Evolutionary conservation across 768 basidiomycete genomes (phyloP), one percentile per base, ranked within the genome.

Genomic region (Multifurca ochricompacta): DNA sequence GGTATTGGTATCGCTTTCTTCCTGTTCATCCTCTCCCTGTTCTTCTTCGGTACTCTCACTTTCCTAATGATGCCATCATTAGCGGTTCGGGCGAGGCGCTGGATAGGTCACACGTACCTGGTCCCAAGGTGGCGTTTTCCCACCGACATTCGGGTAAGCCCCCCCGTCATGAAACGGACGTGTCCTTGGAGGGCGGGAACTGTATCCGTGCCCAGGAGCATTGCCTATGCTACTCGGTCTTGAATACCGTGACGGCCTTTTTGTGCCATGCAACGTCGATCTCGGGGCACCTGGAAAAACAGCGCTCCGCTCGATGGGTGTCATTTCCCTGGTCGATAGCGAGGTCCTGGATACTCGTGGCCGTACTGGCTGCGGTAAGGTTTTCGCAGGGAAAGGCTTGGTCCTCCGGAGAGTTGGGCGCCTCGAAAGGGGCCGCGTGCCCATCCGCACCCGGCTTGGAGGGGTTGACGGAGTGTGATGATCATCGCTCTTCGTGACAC

Each of bases 331-430:
- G 27, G 34, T 11, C 18, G 23, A 19, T 13, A 14, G 10, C 6
- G 21, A 5, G 8, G 19, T 34, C 23, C 35, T 43, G 23, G 34
- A n/a, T 28, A 5, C 23, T 32, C 23, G 19, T 27, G 13, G 39
- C 18, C 45, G 53, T 18, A 25, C 30, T 14, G 30, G 31, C 31
- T 25, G 10, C 8, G 45, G 36, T n/a, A 53, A 41, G 4, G 19
- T 41, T 41, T 37, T 47, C 27, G 31, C 3, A 16, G 53, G 23
- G 25, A 53, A 10, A 23, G 21, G 45, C 45, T 39, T 53, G 31
- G 37, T 32, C 37, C 53, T 46, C n/a, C 53, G 30, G 11, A 53
- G 53, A n/a, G 28, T 25, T n/a, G 53, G 53, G 44, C 53, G 53
- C 27, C 37, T 47, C 30, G 18, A 36, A n/a, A 21, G 30, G 6